A percentile compares a stretch with the other conserved stretches of the same genome.
Conservation (phyloP, 179 eudicot genomes). For the Corrigiola litoralis region DNA sequence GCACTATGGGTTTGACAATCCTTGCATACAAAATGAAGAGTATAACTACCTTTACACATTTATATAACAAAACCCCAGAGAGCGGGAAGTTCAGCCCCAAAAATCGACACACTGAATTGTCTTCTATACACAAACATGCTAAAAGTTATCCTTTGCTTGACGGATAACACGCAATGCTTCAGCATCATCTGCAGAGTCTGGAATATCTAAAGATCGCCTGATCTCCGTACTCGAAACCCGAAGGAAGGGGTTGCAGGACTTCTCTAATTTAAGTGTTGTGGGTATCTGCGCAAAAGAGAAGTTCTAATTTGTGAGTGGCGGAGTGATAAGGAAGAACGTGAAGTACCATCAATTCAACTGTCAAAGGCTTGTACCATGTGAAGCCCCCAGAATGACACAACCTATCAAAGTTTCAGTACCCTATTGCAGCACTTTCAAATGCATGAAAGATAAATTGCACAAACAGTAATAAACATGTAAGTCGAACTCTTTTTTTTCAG, state of each 20-base stretch:
- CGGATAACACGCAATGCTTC: slow-evolving; percentile 73
- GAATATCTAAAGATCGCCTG: slow-evolving; percentile 52
- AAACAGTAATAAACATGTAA: too few species aligned
- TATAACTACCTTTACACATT: background rate
- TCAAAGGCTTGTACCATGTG: too few species aligned
- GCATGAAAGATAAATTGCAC: too few species aligned
- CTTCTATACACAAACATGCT: slow-evolving; percentile 35
- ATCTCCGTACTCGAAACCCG: slow-evolving; percentile 69
- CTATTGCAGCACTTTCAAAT: too few species aligned
- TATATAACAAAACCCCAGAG: slow-evolving; percentile 3
- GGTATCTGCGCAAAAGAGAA: slow-evolving; percentile 47
- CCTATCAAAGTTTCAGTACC: too few species aligned
- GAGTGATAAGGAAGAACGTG: too few species aligned
- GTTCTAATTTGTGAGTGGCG: background rate
- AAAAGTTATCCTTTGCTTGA: slow-evolving; percentile 77
- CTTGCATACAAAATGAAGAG: background rate
- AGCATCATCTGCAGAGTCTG: slow-evolving; percentile 51
- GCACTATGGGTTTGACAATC: background rate
- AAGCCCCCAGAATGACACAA: too few species aligned
- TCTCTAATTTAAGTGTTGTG: slow-evolving; percentile 61
- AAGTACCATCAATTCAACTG: too few species aligned
- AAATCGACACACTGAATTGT: background rate
- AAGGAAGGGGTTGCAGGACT: slow-evolving; percentile 76
- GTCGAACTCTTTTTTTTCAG: too few species aligned
- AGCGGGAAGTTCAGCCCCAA: background rate